Evolutionary conservation across 2,329 filamentous ascomycete genomes (phyloP), one percentile per base, ranked within the genome.

Genomic region (Plectosphaerella sp.): DNA sequence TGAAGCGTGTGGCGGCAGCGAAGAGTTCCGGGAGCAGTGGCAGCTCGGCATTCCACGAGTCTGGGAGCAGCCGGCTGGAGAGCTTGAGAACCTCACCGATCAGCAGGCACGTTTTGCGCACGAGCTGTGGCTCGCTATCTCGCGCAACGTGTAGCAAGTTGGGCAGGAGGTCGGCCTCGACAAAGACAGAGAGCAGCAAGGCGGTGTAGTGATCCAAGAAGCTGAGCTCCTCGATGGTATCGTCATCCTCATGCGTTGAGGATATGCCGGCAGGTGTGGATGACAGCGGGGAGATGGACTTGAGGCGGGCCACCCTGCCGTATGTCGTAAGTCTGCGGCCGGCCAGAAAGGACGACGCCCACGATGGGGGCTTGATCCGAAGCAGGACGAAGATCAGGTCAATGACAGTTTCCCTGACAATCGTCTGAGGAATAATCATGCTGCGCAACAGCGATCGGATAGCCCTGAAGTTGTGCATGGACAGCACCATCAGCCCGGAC

Each of bases 141-240:
- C 86, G 81, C 28, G 88, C 86, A 20, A 90, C 82, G 59, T 82
- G 79, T 18, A 87, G 67, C 4, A 87, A 68, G 9, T 74, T 77
- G 4, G 76, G 75, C 47, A 91, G 73, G 51, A 99, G 74, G 2
- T 89, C 92, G 33, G 90, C 85, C 58, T 89, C 88, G 55, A 99
- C 82, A 52, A 99, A 83, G 3, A 95, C 83, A 11, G 92, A 90
- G 28, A 99, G 75, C 35, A 97, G 78, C 12, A 97, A 79, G 12
- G 93, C 89, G 1, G 91, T 96, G 64, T 96, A 99, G 69, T 99
- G 95, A 57, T 96, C 89, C 16, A 97, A 86, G 53, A 99, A 86
- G 62, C 91, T 96, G 61, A 92, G 86, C 58, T 89, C 86, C 35
- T 84, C 83, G 18, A 81, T 80, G 3, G 36, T 28, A 20, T 49